Conservation (phyloP, 352 stramenopile genomes). For the Stephanocyclus meneghinianus region DNA sequence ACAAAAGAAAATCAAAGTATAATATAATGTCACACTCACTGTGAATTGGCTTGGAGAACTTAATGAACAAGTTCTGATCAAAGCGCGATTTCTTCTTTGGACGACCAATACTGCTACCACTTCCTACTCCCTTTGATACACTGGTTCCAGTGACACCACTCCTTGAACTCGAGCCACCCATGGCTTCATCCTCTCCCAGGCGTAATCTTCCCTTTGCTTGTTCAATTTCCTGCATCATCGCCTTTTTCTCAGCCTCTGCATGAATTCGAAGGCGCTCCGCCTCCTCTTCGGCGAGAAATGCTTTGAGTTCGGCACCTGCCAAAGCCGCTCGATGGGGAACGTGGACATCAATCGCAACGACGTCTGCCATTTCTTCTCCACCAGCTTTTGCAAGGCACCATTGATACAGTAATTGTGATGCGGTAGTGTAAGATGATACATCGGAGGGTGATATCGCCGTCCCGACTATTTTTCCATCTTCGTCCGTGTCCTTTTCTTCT, state of each 20-base stretch:
- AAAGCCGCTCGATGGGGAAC: slow-evolving; percentile 65
- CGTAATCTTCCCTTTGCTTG: slow-evolving; percentile 71
- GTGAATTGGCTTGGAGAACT: slow-evolving; percentile 83
- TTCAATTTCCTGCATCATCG: slow-evolving; percentile 80
- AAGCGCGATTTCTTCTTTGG: slow-evolving; percentile 83
- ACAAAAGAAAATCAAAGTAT: not conserved
- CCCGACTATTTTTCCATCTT: slow-evolving; percentile 44
- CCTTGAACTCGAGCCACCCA: not conserved
- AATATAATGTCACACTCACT: slow-evolving; percentile 48
- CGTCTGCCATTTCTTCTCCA: slow-evolving; percentile 78
- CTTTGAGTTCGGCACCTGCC: slow-evolving; percentile 59
- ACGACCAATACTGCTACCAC: slow-evolving; percentile 10
- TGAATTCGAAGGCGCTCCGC: slow-evolving; percentile 36
- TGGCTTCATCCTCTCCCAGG: slow-evolving; percentile 63
- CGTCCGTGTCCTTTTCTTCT: slow-evolving; percentile 30
- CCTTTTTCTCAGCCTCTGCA: slow-evolving; percentile 62
- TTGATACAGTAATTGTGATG: slow-evolving; percentile 69
- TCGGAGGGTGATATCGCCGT: slow-evolving; percentile 20
- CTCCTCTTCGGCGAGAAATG: slow-evolving; percentile 75
- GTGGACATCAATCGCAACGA: slow-evolving; percentile 67
- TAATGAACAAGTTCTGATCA: slow-evolving; percentile 81
- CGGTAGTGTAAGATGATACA: slow-evolving; percentile 56
- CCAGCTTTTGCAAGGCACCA: slow-evolving; percentile 73
- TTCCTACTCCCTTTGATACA: slow-evolving; percentile 3
- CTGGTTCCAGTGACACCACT: slow-evolving; percentile 7